These are phyloP conservation scores for Erythrobasidium yunnanense DNA, from an alignment of 768 basidiomycete genomes.

Conservation along the genomic window DNA sequence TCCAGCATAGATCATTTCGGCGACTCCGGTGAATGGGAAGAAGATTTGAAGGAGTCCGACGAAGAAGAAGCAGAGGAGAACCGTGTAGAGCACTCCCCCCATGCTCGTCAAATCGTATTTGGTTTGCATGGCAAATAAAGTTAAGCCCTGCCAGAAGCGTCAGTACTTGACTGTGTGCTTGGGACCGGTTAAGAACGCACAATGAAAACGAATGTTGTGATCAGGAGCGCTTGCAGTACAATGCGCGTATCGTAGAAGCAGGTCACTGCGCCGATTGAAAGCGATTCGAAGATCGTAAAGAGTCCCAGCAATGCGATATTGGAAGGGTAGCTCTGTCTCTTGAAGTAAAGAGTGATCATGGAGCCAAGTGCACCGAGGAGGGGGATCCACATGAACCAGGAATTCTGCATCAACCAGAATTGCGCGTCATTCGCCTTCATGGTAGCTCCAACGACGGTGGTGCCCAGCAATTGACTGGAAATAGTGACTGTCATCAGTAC, in stretches of 20 bases:
- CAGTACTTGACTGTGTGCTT: no score
- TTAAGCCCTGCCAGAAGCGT: no score
- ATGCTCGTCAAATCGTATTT: constrained; percentile 87
- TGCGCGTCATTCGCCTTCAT: constrained; percentile 43
- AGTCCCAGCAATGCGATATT: constrained; percentile 73
- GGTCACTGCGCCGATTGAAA: constrained; percentile 73
- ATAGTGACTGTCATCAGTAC: constrained; percentile 37
- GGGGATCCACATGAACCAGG: constrained; percentile 69
- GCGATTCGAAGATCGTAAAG: constrained; percentile 84
- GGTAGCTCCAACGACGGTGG: constrained; percentile 61
- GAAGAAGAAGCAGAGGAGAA: constrained; percentile 40
- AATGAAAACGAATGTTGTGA: constrained; percentile 83
- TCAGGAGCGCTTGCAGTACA: constrained; percentile 79
- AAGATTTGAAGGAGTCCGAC: constrained; percentile 59
- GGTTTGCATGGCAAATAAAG: constrained; percentile 59
- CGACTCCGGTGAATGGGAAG: constrained; percentile 69
- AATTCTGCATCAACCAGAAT: constrained; percentile 64
- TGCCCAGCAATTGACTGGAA: constrained; percentile 54
- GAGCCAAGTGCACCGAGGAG: constrained; percentile 45
- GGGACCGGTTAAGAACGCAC: no score
- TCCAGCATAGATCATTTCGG: constrained; percentile 53
- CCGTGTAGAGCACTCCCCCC: constrained; percentile 80
- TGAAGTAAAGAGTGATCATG: constrained; percentile 49
- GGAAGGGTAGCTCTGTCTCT: constrained; percentile 76
- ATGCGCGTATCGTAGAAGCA: constrained; percentile 57